A percentile compares a stretch with the other conserved stretches of the same genome.
These are phyloP conservation scores for Spathaspora sp. DNA, from an alignment of 805 yeast species.

Conservation along the genomic window DNA sequence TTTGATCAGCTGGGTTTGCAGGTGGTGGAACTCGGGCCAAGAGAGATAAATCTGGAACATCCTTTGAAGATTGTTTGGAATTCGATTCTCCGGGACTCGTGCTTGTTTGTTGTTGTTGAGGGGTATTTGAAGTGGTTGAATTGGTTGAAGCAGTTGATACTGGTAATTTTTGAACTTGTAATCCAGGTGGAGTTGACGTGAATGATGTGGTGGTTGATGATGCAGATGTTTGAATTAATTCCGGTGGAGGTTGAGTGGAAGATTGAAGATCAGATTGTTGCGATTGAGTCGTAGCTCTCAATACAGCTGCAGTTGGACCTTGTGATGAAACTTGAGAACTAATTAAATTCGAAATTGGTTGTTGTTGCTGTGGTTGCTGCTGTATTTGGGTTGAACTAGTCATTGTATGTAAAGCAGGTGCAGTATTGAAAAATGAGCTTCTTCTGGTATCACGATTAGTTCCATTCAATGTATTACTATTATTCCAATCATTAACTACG, in stretches of 20 bases:
- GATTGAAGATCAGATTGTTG: constrained; percentile 5
- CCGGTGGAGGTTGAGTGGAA: constrained; percentile 1
- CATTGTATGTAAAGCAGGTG: constrained; percentile 9
- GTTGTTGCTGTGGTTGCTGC: background rate
- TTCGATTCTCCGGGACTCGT: constrained; percentile 5
- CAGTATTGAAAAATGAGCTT: constrained; percentile 47
- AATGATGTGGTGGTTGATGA: background rate
- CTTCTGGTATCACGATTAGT: constrained; percentile 40
- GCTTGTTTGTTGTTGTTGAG: background rate
- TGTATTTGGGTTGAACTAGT: background rate
- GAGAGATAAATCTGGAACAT: constrained; percentile 63
- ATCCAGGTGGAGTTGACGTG: constrained; percentile 1
- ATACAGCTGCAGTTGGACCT: constrained; percentile 8
- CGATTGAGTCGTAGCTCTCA: constrained; percentile 5
- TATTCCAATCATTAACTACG: constrained; percentile 30
- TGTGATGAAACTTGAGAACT: constrained; percentile 11
- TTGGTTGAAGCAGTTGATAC: background rate
- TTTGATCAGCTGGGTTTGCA: constrained; percentile 98
- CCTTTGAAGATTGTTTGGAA: constrained; percentile 15
- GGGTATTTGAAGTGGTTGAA: background rate
- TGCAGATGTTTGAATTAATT: constrained; percentile 1
- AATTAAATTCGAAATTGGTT: background rate
- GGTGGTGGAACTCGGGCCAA: constrained; percentile 84
- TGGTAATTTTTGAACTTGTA: background rate
- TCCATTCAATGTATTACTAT: background rate